Evolutionary conservation across 257 asterid species (phyloP).

Genomic region (Solanum pennellii): DNA sequence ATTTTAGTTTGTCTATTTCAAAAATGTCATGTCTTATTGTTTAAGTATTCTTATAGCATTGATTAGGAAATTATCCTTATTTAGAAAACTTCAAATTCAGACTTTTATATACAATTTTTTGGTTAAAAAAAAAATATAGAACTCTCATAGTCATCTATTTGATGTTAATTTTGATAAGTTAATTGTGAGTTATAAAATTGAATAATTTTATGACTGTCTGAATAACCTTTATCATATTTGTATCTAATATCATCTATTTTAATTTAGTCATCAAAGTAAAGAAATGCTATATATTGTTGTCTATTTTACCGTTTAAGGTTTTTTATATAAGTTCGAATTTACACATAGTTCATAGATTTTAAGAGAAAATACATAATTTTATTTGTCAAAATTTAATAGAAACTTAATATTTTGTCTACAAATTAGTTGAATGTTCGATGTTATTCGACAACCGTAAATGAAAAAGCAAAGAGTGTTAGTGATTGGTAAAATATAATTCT

Average conservation of each 20-base stretch:
- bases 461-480: neutral
- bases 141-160: neutral
- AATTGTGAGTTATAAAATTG: neutral
- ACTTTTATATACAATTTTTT: neutral
- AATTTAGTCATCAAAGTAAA: neutral
- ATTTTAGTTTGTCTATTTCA: neutral
- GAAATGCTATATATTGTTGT: neutral
- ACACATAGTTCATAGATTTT: neutral
- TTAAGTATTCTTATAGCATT: neutral
- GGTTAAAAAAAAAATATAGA: neutral
- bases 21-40: neutral
- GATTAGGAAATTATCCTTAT: neutral
- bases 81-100: neutral
- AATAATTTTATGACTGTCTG: too few species aligned
- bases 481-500: neutral
- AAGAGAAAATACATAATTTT: neutral
- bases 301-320: neutral
- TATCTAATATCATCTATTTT: neutral
- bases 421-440: neutral
- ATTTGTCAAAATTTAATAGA: too few species aligned
- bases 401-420: too few species aligned
- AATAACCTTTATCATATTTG: too few species aligned
- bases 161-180: neutral
- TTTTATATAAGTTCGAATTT: neutral
- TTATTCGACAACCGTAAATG: neutral